Evolutionary conservation across 2,329 filamentous ascomycete genomes (phyloP).

Genomic region (Paramyrothecium roridum): DNA sequence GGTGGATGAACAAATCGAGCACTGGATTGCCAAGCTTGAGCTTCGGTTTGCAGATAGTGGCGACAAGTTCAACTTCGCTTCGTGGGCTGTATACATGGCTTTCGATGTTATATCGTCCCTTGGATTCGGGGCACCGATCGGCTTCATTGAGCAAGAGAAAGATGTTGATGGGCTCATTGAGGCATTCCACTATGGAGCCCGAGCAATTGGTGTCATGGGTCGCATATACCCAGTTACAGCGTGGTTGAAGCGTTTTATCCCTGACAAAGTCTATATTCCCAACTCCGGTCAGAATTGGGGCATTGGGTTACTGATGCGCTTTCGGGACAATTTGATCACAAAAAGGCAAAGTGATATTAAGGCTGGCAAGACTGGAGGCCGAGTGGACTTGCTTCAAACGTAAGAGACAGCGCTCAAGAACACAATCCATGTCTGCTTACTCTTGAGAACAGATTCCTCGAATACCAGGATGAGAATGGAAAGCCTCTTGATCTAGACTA

Average conservation of each 20-base stretch:
- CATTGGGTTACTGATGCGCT: constrained; percentile 54
- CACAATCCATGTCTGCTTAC: neutral
- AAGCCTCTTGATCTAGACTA: constrained; percentile 45
- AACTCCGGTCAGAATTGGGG: constrained; percentile 50
- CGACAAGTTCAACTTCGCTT: constrained; percentile 49
- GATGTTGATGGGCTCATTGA: constrained; percentile 53
- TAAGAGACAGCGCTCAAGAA: constrained; percentile 9
- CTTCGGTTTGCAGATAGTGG: constrained; percentile 40
- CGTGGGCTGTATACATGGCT: constrained; percentile 50
- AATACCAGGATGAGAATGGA: constrained; percentile 39
- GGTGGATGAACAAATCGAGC: constrained; percentile 44
- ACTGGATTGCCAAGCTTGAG: constrained; percentile 48
- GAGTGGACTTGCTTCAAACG: constrained; percentile 50
- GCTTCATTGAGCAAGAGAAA: constrained; percentile 48
- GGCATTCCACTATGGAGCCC: constrained; percentile 50
- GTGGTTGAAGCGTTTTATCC: constrained; percentile 42
- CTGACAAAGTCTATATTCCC: constrained; percentile 27
- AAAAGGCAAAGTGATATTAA: constrained; percentile 45
- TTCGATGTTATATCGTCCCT: constrained; percentile 57
- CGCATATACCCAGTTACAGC: constrained; percentile 51
- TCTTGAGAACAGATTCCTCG: constrained; percentile 32
- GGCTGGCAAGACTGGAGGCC: constrained; percentile 36
- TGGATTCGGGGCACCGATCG: constrained; percentile 53
- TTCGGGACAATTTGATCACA: constrained; percentile 50
- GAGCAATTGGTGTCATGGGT: constrained; percentile 47